Conservation (phyloP, 2,329 filamentous ascomycete species). For the Stachybotrys chlorohalonatus region DNA sequence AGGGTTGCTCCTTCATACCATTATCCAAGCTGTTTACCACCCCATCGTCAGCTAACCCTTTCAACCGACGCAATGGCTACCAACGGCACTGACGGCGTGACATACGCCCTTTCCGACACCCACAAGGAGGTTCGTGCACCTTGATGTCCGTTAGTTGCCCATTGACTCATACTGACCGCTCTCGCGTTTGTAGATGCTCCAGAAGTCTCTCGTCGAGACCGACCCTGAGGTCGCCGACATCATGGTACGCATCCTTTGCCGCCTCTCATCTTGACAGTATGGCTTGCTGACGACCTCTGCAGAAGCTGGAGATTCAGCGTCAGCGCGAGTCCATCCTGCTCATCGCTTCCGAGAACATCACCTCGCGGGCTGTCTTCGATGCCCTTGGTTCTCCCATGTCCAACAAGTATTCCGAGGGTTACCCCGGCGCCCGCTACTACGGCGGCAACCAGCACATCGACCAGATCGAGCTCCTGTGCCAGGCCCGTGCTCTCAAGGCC, state of each 20-base stretch:
- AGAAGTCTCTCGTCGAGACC: constrained; percentile 84
- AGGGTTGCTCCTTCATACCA: neutral
- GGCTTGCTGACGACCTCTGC: constrained; percentile 19
- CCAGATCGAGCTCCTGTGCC: constrained; percentile 89
- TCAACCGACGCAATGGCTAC: constrained; percentile 21
- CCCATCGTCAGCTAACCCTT: neutral
- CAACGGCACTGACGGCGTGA: constrained; percentile 19
- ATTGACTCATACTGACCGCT: neutral
- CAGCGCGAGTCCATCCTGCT: constrained; percentile 98
- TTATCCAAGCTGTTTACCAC: neutral
- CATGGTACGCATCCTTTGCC: constrained; percentile 58
- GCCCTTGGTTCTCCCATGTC: constrained; percentile 90
- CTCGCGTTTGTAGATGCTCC: constrained; percentile 62
- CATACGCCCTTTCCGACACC: constrained; percentile 37
- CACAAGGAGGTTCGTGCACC: constrained; percentile 39
- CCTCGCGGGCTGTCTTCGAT: constrained; percentile 95
- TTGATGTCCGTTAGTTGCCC: neutral
- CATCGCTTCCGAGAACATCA: constrained; percentile 99
- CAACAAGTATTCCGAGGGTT: constrained; percentile 99
- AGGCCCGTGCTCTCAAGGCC: constrained; percentile 82
- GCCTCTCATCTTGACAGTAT: constrained; percentile 1
- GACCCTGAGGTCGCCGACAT: constrained; percentile 94
- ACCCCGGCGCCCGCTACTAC: constrained; percentile 97
- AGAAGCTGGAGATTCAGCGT: constrained; percentile 91
- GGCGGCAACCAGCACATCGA: constrained; percentile 99